A percentile compares a stretch with the other conserved stretches of the same genome.
These are phyloP conservation scores for Marasmius sp. DNA, from an alignment of 1,284 basidiomycete genomes.

Conservation along the genomic window DNA sequence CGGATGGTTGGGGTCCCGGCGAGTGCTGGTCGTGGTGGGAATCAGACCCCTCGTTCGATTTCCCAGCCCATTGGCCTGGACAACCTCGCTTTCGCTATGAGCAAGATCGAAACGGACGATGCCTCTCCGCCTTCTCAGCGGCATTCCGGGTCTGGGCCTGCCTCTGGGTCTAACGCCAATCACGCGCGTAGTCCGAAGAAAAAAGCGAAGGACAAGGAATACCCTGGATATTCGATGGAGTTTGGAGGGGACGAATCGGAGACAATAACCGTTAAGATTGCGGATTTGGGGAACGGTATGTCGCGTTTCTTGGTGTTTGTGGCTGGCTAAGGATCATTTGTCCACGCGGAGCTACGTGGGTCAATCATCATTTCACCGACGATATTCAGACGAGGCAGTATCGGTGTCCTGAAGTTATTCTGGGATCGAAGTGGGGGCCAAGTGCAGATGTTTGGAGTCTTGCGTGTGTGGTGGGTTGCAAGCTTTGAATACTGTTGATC, in stretches of 20 bases:
- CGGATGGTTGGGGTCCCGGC: constrained; percentile 95
- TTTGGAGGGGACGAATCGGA: constrained; percentile 52
- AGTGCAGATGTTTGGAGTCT: constrained; percentile 97
- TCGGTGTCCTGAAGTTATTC: constrained; percentile 94
- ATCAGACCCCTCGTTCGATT: constrained; percentile 93
- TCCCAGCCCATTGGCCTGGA: constrained; percentile 67
- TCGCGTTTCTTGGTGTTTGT: constrained; percentile 15
- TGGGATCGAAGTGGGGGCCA: constrained; percentile 92
- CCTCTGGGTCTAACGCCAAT: not conserved
- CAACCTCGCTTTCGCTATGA: constrained; percentile 93
- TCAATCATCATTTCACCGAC: constrained; percentile 91
- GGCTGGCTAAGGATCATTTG: not conserved
- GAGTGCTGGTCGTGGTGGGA: constrained; percentile 92
- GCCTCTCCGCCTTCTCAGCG: not conserved
- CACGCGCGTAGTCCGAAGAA: constrained; percentile 45
- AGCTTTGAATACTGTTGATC: not conserved
- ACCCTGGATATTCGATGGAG: not conserved
- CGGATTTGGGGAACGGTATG: constrained; percentile 91
- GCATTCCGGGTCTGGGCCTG: not conserved
- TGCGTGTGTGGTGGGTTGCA: constrained; percentile 78
- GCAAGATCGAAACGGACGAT: constrained; percentile 49
- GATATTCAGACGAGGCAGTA: constrained; percentile 98
- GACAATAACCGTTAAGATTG: constrained; percentile 95
- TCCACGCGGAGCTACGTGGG: constrained; percentile 67
- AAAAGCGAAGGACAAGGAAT: not conserved